Conservation (phyloP, 1,284 basidiomycete genomes). For the Porphyrellus sp. region DNA sequence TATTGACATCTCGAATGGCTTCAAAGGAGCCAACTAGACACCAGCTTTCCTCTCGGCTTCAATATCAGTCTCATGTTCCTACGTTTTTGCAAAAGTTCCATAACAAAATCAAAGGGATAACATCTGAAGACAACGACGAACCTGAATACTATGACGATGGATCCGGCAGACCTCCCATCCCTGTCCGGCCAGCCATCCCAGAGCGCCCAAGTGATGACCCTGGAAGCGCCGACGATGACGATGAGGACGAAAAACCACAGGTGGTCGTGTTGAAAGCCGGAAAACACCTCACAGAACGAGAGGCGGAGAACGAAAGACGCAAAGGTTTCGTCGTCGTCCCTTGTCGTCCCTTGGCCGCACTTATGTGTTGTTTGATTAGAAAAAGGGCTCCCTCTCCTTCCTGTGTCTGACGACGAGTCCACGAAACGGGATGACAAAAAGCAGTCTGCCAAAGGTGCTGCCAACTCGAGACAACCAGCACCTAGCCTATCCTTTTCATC, state of each 20-base stretch:
- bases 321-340: slow-evolving; percentile 51
- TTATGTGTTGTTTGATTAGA: slow-evolving; percentile 34
- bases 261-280: slow-evolving; percentile 83
- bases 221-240: slow-evolving; percentile 73
- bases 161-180: slow-evolving; percentile 69
- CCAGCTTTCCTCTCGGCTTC: slow-evolving; percentile 61
- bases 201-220: slow-evolving; percentile 67
- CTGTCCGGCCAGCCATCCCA: slow-evolving; percentile 69
- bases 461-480: slow-evolving; percentile 20
- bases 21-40: slow-evolving; percentile 65
- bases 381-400: slow-evolving; percentile 49
- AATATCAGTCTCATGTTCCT: slow-evolving; percentile 53
- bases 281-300: slow-evolving; percentile 72
- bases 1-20: slow-evolving; percentile 41
- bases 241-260: slow-evolving; percentile 77
- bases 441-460: slow-evolving; percentile 9
- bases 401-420: slow-evolving; percentile 20
- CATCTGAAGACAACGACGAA: slow-evolving; percentile 39
- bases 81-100: slow-evolving; percentile 60
- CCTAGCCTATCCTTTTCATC: slow-evolving; percentile 45
- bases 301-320: slow-evolving; percentile 74
- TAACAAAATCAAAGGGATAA: slow-evolving; percentile 52
- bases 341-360: not conserved
- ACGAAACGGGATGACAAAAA: slow-evolving; percentile 7
- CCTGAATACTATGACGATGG: slow-evolving; percentile 50